phyloP scores from a whole-genome alignment of 371 early-diverging fungal species.

The Mortierella sp. region DNA sequence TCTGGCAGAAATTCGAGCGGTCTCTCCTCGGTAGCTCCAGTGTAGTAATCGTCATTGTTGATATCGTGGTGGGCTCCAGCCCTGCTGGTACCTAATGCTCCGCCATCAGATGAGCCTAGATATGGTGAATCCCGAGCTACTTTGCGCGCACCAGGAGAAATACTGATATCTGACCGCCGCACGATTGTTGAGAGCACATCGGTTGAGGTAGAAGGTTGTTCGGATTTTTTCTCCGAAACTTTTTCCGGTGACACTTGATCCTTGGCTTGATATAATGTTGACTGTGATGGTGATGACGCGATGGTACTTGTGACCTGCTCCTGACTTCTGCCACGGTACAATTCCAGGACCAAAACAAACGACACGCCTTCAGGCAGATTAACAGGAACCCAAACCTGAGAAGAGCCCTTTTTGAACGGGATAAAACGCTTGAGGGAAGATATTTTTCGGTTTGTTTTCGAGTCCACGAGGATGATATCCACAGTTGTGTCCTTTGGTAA shows the following conservation, averaged over 20 bases:
- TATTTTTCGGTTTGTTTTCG: constrained; percentile 41
- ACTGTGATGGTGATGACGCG: neutral
- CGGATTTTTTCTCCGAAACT: neutral
- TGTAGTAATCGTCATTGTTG: constrained; percentile 36
- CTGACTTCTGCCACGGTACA: constrained; percentile 54
- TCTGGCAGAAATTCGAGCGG: constrained; percentile 39
- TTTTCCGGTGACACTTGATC: constrained; percentile 1
- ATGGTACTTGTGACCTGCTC: constrained; percentile 23
- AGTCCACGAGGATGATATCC: constrained; percentile 49
- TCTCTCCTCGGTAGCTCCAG: constrained; percentile 15
- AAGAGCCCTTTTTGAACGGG: constrained; percentile 38
- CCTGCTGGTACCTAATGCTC: neutral
- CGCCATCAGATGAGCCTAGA: neutral
- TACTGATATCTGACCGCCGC: constrained; percentile 49
- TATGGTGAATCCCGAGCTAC: constrained; percentile 7
- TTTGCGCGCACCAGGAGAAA: constrained; percentile 18
- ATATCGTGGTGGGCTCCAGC: constrained; percentile 23
- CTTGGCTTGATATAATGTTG: neutral
- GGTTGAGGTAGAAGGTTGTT: constrained; percentile 6
- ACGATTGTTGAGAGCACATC: constrained; percentile 27
- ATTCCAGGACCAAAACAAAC: constrained; percentile 50
- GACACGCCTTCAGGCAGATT: constrained; percentile 31
- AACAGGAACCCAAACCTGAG: constrained; percentile 41
- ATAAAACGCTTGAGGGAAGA: constrained; percentile 48
- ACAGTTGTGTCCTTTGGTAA: constrained; percentile 52